These are phyloP conservation scores for Metarhizium robertsii DNA, from an alignment of 2,329 filamentous ascomycete species.

Conservation along the genomic window DNA sequence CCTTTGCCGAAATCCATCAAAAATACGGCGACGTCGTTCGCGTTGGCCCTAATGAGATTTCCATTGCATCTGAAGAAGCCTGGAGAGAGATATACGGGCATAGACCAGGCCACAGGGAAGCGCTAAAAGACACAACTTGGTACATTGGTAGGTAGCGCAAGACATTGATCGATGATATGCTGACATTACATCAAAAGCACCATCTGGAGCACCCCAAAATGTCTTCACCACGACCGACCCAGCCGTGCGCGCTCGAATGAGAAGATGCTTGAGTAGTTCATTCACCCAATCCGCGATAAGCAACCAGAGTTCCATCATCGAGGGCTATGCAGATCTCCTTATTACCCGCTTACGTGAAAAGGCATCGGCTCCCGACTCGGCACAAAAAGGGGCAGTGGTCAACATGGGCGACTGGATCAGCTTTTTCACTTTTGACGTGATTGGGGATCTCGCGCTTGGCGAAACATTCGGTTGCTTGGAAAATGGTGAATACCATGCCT, in stretches of 20 bases:
- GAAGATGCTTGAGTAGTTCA: neutral
- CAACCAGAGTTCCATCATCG: neutral
- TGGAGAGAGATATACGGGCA: neutral
- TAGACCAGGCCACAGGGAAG: neutral
- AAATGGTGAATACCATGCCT: constrained; percentile 12
- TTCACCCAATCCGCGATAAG: neutral
- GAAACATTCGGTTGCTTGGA: constrained; percentile 15
- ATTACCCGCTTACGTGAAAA: neutral
- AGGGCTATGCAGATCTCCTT: neutral
- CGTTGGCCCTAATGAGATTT: neutral
- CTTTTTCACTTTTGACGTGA: constrained; percentile 14
- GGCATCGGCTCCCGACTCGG: neutral
- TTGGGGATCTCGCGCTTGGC: constrained; percentile 17
- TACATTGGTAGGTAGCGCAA: neutral
- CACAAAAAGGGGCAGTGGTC: neutral
- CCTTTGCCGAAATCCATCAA: neutral
- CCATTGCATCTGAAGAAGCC: neutral
- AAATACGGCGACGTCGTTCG: neutral
- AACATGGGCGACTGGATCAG: constrained; percentile 15
- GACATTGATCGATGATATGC: no score
- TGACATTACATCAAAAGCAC: neutral
- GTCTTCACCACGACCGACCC: neutral
- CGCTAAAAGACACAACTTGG: neutral
- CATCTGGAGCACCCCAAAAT: neutral
- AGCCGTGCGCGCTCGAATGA: neutral